phyloP scores from a whole-genome alignment of 2,329 filamentous ascomycete genomes.

The Penicillium psychrosexuale region DNA sequence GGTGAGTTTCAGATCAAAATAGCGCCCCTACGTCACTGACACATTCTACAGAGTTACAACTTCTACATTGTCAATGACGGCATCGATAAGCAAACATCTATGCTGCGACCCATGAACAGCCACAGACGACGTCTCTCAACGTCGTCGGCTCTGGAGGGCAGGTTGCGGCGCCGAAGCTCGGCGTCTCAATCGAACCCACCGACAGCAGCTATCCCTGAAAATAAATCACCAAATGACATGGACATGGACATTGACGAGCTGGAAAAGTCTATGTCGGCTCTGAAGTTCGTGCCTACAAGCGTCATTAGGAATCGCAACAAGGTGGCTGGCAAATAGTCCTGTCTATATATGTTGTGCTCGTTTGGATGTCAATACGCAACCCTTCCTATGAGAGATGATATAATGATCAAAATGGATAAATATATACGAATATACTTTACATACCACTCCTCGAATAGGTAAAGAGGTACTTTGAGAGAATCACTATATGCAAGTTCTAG shows the following conservation, averaged over 20 bases:
- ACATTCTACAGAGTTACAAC: constrained; percentile 65
- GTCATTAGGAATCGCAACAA: constrained; percentile 34
- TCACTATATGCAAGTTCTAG: constrained; percentile 1
- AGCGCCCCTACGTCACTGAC: not conserved
- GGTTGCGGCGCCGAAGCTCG: constrained; percentile 32
- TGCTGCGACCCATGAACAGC: constrained; percentile 55
- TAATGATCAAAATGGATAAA: not conserved
- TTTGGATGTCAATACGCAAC: not conserved
- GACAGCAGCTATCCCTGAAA: not conserved
- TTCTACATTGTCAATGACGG: constrained; percentile 83
- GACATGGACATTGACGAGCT: constrained; percentile 42
- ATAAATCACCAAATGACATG: constrained; percentile 20
- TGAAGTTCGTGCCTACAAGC: constrained; percentile 45
- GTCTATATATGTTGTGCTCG: not conserved
- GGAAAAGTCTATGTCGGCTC: constrained; percentile 44
- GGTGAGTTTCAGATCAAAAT: constrained; percentile 30
- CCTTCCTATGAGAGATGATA: not conserved
- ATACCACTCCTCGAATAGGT: not conserved
- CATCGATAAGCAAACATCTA: constrained; percentile 78
- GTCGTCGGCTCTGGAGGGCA: constrained; percentile 33
- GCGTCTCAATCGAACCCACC: constrained; percentile 26
- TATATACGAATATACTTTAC: not conserved
- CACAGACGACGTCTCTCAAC: constrained; percentile 37
- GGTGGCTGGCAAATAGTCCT: constrained; percentile 14
- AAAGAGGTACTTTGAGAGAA: not conserved